Evolutionary conservation across 148 eudicot genomes (phyloP).

Genomic region (Mesembryanthemum crystallinum): DNA sequence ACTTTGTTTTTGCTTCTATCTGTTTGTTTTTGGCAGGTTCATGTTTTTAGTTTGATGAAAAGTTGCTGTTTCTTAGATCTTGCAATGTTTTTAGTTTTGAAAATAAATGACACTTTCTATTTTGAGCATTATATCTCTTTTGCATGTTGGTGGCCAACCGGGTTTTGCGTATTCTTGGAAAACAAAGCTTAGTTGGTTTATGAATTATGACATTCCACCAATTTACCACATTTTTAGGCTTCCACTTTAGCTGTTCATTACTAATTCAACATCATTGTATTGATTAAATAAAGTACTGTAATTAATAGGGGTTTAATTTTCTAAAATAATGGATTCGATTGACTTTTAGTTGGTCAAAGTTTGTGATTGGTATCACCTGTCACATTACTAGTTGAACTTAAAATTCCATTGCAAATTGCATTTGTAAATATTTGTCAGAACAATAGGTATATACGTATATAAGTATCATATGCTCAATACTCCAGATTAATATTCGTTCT

Average conservation of each 20-base stretch:
- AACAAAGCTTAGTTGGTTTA: neutral
- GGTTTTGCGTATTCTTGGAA: slow-evolving; percentile 19
- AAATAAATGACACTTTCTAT: slow-evolving; percentile 8
- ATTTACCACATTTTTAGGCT: neutral
- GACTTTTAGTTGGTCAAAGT: too few species aligned
- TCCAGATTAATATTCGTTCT: too few species aligned
- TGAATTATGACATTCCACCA: slow-evolving; percentile 2
- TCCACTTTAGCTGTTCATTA: neutral
- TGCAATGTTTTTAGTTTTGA: slow-evolving; percentile 11
- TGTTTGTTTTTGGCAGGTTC: neutral
- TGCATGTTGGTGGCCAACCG: slow-evolving; percentile 33
- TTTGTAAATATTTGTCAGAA: too few species aligned
- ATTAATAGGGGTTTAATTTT: too few species aligned
- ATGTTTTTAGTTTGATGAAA: slow-evolving; percentile 2
- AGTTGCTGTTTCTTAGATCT: slow-evolving; percentile 28
- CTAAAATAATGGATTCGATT: too few species aligned
- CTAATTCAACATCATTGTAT: too few species aligned
- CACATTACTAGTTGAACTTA: too few species aligned
- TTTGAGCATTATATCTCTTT: slow-evolving; percentile 15
- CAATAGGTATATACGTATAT: too few species aligned
- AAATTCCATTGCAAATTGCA: too few species aligned
- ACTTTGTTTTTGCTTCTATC: neutral
- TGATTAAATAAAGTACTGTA: too few species aligned
- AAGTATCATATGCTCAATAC: too few species aligned
- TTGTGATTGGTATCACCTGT: too few species aligned